Base-by-base conservation (phyloP, 2,329 filamentous ascomycete genomes). In the Pyrenophora tritici-repentis region DNA sequence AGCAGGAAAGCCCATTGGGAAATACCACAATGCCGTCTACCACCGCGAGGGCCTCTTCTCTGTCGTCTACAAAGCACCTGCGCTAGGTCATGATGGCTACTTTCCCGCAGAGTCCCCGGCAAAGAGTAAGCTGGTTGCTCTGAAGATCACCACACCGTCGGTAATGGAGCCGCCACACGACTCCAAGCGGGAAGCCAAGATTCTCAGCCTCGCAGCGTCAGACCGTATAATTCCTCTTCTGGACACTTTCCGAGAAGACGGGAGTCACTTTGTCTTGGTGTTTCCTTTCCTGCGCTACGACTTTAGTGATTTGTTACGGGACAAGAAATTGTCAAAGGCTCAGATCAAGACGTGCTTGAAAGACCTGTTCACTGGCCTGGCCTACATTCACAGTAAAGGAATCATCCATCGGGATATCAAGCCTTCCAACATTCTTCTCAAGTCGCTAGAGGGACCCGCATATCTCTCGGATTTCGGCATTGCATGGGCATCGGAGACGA, bases 361-460 rank as follows among this genome's bases (percentile, higher is more conserved):
- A 9, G 86, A 92, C 60, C 68, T 94, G 6, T 88, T 97, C 67
- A 72, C 75, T 3, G 92, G 85, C 6, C 81, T 99, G 2, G 76
- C 76, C 2, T 81, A 89, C 62, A 78, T 97, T 2, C 94, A 99
- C 70, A 62, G 72, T 6, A 76, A 84, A 18, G 88, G 85, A 6
- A 91, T 99, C 50, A 88, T 99, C 47, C 94, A 99, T 71, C 86
- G 94, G 49, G 94, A 99, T 68, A 78, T 99, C 68, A 99, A 99
- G 68, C 94, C 94, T 0, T 91, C 91, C 0, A 96, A 96, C 45
- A 82, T 99, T 31, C 79, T 97, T 7, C 81, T 96, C 38, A 77
- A 81, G 35, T 84, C 86, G 0, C 76, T 82, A 0, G 77, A 81
- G 5, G 89, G 89, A 0, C 88, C 90, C 4, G 90, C 89, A 3